phyloP scores from a whole-genome alignment of 306 rosid species.

The Citrullus mucosospermus region DNA sequence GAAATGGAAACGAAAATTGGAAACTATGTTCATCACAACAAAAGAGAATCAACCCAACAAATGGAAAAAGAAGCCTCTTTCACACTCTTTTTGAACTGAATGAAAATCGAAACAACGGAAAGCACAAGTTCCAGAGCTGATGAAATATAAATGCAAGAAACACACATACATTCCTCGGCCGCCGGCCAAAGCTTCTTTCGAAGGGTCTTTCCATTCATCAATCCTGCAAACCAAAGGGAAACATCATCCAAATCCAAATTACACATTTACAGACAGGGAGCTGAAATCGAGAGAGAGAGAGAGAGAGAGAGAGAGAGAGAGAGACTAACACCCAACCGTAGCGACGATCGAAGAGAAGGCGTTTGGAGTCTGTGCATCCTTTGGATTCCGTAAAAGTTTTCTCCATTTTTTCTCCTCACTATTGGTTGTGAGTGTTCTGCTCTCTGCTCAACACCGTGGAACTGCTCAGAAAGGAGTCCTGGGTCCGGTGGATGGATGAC shows the following conservation, averaged over 20 bases:
- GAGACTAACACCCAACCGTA: conserved; percentile 85
- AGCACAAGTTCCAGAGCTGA: neutral
- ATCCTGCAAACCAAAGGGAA: conserved; percentile 32
- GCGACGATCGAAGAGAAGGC: conserved; percentile 80
- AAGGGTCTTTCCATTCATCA: conserved; percentile 85
- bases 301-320: conserved; percentile 12
- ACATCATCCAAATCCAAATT: neutral
- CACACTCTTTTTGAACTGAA: neutral
- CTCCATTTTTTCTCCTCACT: neutral
- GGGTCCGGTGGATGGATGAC: too few species aligned
- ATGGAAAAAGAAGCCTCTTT: neutral
- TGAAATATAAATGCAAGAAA: neutral
- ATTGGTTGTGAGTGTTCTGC: neutral
- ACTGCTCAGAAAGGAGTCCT: too few species aligned
- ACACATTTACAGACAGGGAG: neutral
- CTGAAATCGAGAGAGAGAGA: conserved; percentile 10
- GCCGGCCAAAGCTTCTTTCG: conserved; percentile 77
- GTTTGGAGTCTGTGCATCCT: neutral
- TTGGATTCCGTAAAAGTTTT: neutral
- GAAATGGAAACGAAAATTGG: neutral
- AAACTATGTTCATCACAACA: neutral
- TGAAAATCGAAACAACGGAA: neutral
- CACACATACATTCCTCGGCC: conserved; percentile 78
- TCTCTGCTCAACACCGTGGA: too few species aligned
- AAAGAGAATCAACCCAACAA: neutral